Conservation (phyloP, 2,329 filamentous ascomycete species). For the Microdochium bolleyi region DNA sequence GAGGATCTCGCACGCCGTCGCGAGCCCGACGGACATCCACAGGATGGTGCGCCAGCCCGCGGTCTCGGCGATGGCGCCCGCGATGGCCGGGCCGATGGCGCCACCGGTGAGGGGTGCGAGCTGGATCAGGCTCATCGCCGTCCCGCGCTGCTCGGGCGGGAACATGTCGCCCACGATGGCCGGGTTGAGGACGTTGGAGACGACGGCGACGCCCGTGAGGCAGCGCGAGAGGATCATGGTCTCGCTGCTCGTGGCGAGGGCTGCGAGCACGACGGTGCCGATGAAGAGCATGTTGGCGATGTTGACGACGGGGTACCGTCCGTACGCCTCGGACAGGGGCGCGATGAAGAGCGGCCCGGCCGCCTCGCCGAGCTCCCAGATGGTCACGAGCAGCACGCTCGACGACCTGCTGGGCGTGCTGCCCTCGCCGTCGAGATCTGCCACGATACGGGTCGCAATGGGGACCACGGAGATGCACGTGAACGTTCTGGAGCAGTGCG, state of each 20-base stretch:
- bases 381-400: constrained; percentile 57
- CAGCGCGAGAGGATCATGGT: constrained; percentile 46
- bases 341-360: constrained; percentile 53
- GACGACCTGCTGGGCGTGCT: constrained; percentile 30
- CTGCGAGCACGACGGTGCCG: constrained; percentile 35
- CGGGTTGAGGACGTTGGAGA: constrained; percentile 55
- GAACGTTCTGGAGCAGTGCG: constrained; percentile 34
- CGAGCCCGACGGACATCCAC: constrained; percentile 39
- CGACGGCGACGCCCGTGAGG: constrained; percentile 54
- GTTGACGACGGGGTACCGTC: constrained; percentile 47
- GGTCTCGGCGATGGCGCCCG: constrained; percentile 43
- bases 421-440: constrained; percentile 31
- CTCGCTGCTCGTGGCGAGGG: constrained; percentile 33
- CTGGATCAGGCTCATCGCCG: constrained; percentile 48
- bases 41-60: constrained; percentile 47
- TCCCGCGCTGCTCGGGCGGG: constrained; percentile 45
- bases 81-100: constrained; percentile 47
- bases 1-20: constrained; percentile 37
- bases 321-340: constrained; percentile 53
- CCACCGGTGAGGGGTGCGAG: constrained; percentile 50
- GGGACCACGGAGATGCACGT: constrained; percentile 49
- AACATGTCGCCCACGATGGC: constrained; percentile 60
- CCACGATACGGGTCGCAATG: constrained; percentile 40
- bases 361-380: constrained; percentile 61
- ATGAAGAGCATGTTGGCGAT: constrained; percentile 43